Conservation (phyloP, 139 green algal species). For the Deuterostichococcus epilithicus region DNA sequence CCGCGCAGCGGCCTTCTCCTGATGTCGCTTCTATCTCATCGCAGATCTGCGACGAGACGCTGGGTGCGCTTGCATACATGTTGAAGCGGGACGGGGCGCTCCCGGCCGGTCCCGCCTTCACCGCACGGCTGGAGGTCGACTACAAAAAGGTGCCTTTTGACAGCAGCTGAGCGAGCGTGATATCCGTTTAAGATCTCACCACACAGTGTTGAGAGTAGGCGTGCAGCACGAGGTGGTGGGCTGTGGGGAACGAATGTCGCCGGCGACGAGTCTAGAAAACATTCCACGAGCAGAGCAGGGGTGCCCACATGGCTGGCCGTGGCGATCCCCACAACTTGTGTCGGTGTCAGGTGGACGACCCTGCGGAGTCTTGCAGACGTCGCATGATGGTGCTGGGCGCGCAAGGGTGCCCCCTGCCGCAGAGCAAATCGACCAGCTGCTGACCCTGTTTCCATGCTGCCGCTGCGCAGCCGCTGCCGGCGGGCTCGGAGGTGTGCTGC, state of each 20-base stretch:
- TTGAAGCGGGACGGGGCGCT: slow-evolving; percentile 23
- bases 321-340: not conserved
- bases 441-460: not conserved
- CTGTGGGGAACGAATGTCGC: no score
- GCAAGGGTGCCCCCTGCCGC: no score
- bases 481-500: slow-evolving; percentile 25
- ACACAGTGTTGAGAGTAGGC: not conserved
- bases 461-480: slow-evolving; percentile 29
- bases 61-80: slow-evolving; percentile 37
- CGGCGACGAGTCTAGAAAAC: not conserved
- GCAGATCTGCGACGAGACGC: slow-evolving; percentile 31
- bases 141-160: slow-evolving; percentile 9
- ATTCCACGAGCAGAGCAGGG: not conserved
- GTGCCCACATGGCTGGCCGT: not conserved
- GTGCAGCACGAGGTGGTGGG: not conserved
- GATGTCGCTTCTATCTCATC: no score
- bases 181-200: no score
- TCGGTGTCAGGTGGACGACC: not conserved
- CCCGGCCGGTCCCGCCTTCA: slow-evolving; percentile 34
- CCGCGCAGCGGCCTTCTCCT: no score
- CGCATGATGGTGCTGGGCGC: no score
- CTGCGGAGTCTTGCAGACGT: not conserved
- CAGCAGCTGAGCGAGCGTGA: no score
- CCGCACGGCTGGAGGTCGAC: slow-evolving; percentile 37
- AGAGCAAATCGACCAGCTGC: not conserved